A percentile compares a stretch with the other conserved stretches of the same genome.
Evolutionary conservation across 2,329 filamentous ascomycete genomes (phyloP).

Genomic region (Coniella lustricola): DNA sequence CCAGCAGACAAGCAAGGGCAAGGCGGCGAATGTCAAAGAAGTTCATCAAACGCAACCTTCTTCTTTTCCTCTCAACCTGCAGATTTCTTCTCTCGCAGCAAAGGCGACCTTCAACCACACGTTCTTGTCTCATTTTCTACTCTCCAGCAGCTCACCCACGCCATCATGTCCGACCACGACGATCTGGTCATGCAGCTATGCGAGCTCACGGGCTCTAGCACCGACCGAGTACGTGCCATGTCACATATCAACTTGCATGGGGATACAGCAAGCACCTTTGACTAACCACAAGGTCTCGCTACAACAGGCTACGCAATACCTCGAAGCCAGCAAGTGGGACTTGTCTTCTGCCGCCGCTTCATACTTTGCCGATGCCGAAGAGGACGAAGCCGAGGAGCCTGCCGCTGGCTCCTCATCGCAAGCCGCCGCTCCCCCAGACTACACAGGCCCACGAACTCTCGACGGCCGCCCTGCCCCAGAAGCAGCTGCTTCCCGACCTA

Average conservation of each 20-base stretch:
- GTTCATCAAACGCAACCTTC: neutral
- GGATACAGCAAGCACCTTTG: neutral
- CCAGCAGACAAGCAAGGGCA: neutral
- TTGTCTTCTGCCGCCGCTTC: constrained; percentile 54
- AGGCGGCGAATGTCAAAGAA: neutral
- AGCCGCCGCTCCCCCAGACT: constrained; percentile 30
- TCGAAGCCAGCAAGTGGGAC: constrained; percentile 60
- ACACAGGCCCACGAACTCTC: constrained; percentile 56
- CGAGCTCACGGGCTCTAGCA: constrained; percentile 44
- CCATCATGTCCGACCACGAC: constrained; percentile 34
- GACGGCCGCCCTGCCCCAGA: constrained; percentile 53
- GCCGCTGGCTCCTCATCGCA: constrained; percentile 33
- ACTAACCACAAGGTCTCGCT: neutral
- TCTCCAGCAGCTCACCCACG: constrained; percentile 16
- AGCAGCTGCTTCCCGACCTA: constrained; percentile 26
- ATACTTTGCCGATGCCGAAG: constrained; percentile 54
- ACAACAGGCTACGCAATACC: constrained; percentile 57
- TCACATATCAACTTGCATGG: neutral
- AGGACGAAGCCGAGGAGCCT: constrained; percentile 38
- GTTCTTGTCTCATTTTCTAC: neutral
- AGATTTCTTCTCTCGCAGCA: neutral
- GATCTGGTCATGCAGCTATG: constrained; percentile 45
- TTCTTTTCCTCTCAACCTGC: neutral
- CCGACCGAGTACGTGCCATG: constrained; percentile 35
- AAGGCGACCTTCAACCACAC: neutral